Base-by-base conservation (phyloP, 129 eudicot species). In the Erigeron canadensis region DNA sequence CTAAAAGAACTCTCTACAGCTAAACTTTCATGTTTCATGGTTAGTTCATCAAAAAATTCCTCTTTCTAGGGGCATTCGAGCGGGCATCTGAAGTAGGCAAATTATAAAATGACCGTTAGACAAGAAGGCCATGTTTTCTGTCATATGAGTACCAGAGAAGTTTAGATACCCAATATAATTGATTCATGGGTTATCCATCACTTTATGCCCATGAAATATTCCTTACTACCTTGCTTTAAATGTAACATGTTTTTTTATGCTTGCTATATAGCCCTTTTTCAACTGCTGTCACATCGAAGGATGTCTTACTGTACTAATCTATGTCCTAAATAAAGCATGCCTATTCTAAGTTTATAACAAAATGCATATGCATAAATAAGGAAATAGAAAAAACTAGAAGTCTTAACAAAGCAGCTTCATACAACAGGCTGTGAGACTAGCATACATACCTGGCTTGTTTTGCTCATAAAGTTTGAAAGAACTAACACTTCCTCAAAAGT, bases 391-490 rank as follows among this genome's bases (percentile, higher is more conserved):
- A 45, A 47, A 0, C 43, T 51, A 18, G 10, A 37, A 34, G 63
- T 69, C 63, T 12, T 10, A 38, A 50, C 62, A 28, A 58, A 1
- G 34, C 4, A 57, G 15, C 11, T 48, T 18, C 10, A 71, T 45
- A 57, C 0, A 7, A 60, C 47, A 37, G 44, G 17, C 47, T 61
- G 37, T 16, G 61, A 39, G 46, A 61, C 63, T 61, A 54, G 69
- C 59, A 45, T 43, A 81, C 77, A 4, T 66, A 94, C 99, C 97
- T 87, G 86, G 85, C 82, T 94, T 67, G 85, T 87, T 82, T 90
- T 90, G 93, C 91, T 84, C 91, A 90, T 87, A 91, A 87, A 84
- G 84, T 88, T 90, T 69, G 99, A 94, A 72, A 94, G 97, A 74
- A 81, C 86, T 74, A 94, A 73, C 64, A 81, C 71, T 61, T 94